Evolutionary conservation across 768 basidiomycete species (phyloP), one percentile per base, ranked within the genome.

Genomic region (Leucogyrophana mollusca): DNA sequence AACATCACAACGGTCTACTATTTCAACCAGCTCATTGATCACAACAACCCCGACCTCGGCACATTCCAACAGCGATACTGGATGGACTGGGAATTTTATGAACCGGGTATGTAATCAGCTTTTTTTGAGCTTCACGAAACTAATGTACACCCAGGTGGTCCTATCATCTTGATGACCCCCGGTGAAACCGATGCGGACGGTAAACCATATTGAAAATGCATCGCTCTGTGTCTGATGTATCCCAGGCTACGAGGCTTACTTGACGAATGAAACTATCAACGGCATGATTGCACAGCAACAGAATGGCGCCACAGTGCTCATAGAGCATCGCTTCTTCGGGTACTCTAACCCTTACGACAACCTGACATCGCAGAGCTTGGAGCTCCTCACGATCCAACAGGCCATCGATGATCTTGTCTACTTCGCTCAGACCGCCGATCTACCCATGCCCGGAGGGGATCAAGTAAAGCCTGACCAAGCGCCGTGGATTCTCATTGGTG

Each of bases 41-140:
- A 79, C 58, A 72, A 59, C 25, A 64, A 79, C 50, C 79, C 83
- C n/a, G 66, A 71, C 21, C 66, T 78, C 17, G 87, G 87, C 16
- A 88, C 85, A n/a, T 90, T 90, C 66, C 71, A 80, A 58, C 87
- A 88, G 64, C 77, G 87, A 27, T 88, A 75, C 63, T 88, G 84
- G 84, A 72, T 78, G 49, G 79, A 79, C 23, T 84, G 72, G 62
- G 81, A 87, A 60, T 85, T 72, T 54, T 87, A 87, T 52, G 69
- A 82, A 60, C 49, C 65, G 32, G 77, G 79, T 76, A 45, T 42
- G 25, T 32, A 14, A 13, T 1, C 22, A 4, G 16, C 27, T 49
- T 30, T 30, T 30, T 6, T 30, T 6, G 27, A 30, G 27, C 6
- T 13, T 83, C 1, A 78, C 85, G 36, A 71, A 85, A 40, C 57